These are phyloP conservation scores for Haematococcus lacustris DNA, from an alignment of 139 green algal species.

Conservation along the genomic window DNA sequence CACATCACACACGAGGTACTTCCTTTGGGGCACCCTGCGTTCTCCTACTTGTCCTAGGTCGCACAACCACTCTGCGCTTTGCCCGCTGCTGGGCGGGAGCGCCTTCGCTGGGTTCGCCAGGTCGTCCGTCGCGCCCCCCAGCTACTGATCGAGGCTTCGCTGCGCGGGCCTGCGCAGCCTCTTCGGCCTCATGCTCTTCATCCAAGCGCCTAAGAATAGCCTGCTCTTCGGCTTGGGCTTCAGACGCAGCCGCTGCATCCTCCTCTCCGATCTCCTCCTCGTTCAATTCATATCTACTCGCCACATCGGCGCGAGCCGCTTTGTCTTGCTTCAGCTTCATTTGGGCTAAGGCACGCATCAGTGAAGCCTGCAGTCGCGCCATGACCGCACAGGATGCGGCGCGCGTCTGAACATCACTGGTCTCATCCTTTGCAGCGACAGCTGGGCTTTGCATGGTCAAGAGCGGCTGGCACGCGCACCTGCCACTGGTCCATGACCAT, in stretches of 20 bases:
- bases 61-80: no score
- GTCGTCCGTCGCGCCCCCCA: no score
- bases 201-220: background rate
- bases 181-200: background rate
- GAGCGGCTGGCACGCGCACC: background rate
- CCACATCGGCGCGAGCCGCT: constrained; percentile 14
- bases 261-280: constrained; percentile 6
- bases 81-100: no score
- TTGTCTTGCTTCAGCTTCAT: constrained; percentile 33
- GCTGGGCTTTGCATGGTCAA: background rate
- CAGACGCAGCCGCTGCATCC: background rate
- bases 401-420: background rate
- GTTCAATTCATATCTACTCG: constrained; percentile 16
- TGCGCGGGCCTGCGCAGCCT: background rate
- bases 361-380: constrained; percentile 49
- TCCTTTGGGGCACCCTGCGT: no score
- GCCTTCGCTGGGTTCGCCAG: no score
- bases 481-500: constrained; percentile 77
- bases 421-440: background rate
- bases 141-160: background rate
- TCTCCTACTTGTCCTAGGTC: no score
- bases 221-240: background rate
- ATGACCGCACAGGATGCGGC: background rate
- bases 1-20: no score
- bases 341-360: constrained; percentile 71